Conservation (phyloP, 805 yeast genomes). For the Myxozyma monticola region DNA sequence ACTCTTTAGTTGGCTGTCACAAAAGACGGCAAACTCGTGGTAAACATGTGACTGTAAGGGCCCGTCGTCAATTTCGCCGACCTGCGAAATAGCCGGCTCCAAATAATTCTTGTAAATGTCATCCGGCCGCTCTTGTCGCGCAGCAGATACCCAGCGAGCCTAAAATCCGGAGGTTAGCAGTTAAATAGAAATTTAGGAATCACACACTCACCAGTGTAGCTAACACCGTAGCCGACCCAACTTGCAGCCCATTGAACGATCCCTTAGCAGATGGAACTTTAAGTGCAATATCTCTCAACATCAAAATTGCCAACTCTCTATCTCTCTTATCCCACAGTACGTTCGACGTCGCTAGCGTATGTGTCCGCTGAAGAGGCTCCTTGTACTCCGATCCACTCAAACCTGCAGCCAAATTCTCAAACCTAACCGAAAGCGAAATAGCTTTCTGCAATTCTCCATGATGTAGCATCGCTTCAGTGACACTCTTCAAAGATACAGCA, state of each 20-base stretch:
- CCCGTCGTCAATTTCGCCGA: conserved; percentile 40
- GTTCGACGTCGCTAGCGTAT: conserved; percentile 54
- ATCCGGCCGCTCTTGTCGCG: conserved; percentile 66
- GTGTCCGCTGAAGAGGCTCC: conserved; percentile 22
- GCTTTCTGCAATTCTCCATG: conserved; percentile 33
- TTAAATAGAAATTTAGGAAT: background rate
- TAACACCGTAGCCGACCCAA: conserved; percentile 11
- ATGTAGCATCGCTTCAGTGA: conserved; percentile 17
- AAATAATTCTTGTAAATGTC: conserved; percentile 60
- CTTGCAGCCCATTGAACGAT: conserved; percentile 2
- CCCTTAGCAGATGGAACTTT: background rate
- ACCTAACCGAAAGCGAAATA: conserved; percentile 30
- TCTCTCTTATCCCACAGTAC: conserved; percentile 68
- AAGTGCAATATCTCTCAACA: conserved; percentile 43
- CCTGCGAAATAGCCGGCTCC: conserved; percentile 43
- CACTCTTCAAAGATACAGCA: conserved; percentile 1
- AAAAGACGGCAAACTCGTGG: conserved; percentile 68
- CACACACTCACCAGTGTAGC: conserved; percentile 15
- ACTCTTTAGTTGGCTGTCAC: conserved; percentile 62
- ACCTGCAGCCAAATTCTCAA: conserved; percentile 23
- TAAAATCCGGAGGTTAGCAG: conserved; percentile 15
- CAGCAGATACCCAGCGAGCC: conserved; percentile 68
- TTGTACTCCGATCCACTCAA: background rate
- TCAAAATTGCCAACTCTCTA: conserved; percentile 54
- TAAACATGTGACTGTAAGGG: conserved; percentile 42